phyloP scores from a whole-genome alignment of 164 flowering plant genomes.

The Malania oleifera region DNA sequence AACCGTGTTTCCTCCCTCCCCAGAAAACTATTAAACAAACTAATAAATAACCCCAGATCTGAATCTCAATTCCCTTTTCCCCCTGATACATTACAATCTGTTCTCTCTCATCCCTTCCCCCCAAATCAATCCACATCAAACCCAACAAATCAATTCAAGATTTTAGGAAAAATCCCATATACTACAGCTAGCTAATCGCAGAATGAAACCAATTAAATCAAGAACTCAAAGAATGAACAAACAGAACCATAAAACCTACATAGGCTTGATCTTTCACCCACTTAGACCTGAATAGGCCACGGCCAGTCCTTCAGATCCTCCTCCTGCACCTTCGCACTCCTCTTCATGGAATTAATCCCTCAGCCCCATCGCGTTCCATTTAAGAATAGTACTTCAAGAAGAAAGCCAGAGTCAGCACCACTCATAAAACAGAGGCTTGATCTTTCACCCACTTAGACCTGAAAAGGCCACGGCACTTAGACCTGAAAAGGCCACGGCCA shows the following conservation, averaged over 20 bases:
- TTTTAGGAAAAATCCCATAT: neutral
- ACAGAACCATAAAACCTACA: neutral
- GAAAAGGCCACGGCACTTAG: slow-evolving; percentile 43
- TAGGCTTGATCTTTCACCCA: no score
- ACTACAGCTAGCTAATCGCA: neutral
- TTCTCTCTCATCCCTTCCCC: neutral
- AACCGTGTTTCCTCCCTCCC: no score
- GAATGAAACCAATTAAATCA: neutral
- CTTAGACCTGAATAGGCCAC: slow-evolving; percentile 37
- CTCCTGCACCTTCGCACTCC: slow-evolving; percentile 39
- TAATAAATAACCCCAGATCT: no score
- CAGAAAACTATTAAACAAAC: no score
- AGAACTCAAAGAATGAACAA: neutral
- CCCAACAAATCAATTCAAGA: neutral
- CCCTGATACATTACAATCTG: neutral
- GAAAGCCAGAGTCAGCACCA: slow-evolving; percentile 50
- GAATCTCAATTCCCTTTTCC: neutral
- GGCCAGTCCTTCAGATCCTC: slow-evolving; percentile 42
- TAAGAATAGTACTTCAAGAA: slow-evolving; percentile 49
- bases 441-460: slow-evolving; percentile 18
- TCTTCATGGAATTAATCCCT: slow-evolving; percentile 21
- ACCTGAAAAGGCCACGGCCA: slow-evolving; percentile 54
- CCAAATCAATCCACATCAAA: neutral
- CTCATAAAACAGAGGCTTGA: no score
- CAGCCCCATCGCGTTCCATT: slow-evolving; percentile 31